Percentiles rank a stretch among this genome's conserved stretches.
phyloP scores from a whole-genome alignment of 2,329 filamentous ascomycete species.

The Hypoxylon sp. region DNA sequence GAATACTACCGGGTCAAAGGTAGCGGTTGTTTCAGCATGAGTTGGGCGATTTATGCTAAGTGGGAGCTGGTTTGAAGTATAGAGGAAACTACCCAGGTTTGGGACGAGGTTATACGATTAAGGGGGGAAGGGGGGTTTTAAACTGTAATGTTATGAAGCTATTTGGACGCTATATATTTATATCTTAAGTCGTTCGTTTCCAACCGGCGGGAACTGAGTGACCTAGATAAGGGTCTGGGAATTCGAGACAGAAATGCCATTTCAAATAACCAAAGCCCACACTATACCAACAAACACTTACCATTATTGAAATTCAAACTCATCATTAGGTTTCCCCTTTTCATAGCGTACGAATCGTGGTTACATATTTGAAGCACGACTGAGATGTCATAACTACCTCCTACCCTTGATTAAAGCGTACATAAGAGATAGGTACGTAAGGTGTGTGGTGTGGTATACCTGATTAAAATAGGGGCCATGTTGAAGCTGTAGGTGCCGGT shows the following conservation, averaged over 20 bases:
- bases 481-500: too few species aligned
- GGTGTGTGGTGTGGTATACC: too few species aligned
- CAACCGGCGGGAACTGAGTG: neutral
- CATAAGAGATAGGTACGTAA: too few species aligned
- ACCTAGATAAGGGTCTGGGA: neutral
- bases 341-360: too few species aligned
- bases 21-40: slow-evolving; percentile 58
- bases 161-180: neutral
- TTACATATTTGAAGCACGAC: too few species aligned
- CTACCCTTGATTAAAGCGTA: too few species aligned
- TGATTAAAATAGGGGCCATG: too few species aligned
- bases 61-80: slow-evolving; percentile 63
- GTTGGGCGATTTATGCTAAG: slow-evolving; percentile 57
- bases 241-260: neutral
- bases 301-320: too few species aligned
- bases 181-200: neutral
- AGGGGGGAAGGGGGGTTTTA: slow-evolving; percentile 18
- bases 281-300: too few species aligned
- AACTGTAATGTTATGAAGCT: slow-evolving; percentile 1
- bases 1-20: slow-evolving; percentile 59
- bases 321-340: too few species aligned
- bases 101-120: neutral
- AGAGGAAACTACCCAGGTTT: neutral
- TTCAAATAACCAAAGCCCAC: neutral
- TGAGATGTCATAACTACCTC: too few species aligned